Evolutionary conservation across 495 filamentous ascomycete genomes (phyloP), one percentile per base, ranked within the genome.

Genomic region (Aspergillus indologenus): DNA sequence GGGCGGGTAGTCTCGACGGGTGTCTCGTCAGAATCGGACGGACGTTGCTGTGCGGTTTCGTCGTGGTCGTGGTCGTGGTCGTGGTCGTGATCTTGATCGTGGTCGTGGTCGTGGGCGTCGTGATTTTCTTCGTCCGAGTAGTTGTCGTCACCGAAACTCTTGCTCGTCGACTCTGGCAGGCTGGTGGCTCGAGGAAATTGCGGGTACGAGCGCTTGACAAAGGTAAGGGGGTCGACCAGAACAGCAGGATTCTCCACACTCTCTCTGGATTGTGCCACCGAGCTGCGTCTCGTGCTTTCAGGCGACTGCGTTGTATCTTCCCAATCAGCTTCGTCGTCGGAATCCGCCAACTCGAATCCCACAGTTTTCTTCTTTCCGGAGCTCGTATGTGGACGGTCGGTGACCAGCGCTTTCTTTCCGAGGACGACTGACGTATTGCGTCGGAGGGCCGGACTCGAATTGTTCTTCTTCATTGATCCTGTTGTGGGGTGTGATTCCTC

Each of bases 241-340:
- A 77, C 72, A 18, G 67, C 65, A 22, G 58, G 56, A 52, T 76
- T 79, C 47, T 77, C 76, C 26, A 68, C 63, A 57, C 72, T 76
- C 17, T 73, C 73, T 56, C 70, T 75, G 19, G 71, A 74, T 48
- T 72, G 74, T 15, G 65, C 76, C 48, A 75, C 75, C 6, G 77
- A 80, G 56, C 76, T 75, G 55, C 75, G 74, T 57, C 77, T 60
- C 19, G 76, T 80, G 57, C 75, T 78, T 67, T 79, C 74, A 42
- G 77, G 77, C 20, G 77, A 80, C 62, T 80, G 77, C n/a, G 77
- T 78, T 45, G 75, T 78, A 63, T 80, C 77, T 58, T 80, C 77
- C 77, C 77, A 80, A 50, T 79, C 77, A 52, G 67, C 74, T 58
- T 77, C 75, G 67, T 76, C 75, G 67, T 77, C 73, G 42, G 75